Evolutionary conservation across 2,329 filamentous ascomycete genomes (phyloP).

Genomic region (Botryotinia globosa): DNA sequence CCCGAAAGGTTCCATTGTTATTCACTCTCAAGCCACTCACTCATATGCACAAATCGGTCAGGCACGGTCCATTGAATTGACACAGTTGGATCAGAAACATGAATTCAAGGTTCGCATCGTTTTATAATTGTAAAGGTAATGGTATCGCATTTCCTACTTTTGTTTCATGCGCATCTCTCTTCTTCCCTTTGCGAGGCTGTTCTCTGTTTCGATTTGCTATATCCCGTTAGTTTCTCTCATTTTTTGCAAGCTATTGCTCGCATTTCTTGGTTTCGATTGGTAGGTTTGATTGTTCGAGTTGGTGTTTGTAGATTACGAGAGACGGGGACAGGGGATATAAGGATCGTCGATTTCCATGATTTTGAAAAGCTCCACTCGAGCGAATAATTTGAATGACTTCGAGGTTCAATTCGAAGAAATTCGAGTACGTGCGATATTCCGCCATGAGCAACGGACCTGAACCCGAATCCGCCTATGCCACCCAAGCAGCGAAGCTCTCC

Average conservation of each 20-base stretch:
- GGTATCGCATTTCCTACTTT: background rate
- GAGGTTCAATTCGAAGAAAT: slow-evolving; percentile 8
- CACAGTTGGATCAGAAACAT: background rate
- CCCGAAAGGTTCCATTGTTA: background rate
- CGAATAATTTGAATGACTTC: slow-evolving; percentile 13
- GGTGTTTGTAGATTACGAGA: background rate
- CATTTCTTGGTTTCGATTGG: background rate
- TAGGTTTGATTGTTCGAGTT: background rate
- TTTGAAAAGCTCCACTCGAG: slow-evolving; percentile 7
- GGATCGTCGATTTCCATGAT: slow-evolving; percentile 8
- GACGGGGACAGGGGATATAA: background rate
- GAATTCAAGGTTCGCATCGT: background rate
- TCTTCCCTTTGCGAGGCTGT: background rate
- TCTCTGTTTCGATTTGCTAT: background rate
- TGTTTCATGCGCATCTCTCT: background rate
- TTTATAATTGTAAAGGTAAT: background rate
- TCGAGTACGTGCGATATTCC: slow-evolving; percentile 17
- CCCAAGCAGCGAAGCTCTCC: slow-evolving; percentile 59
- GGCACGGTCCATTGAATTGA: background rate
- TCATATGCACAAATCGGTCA: background rate
- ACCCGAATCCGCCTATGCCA: slow-evolving; percentile 44
- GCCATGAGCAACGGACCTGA: slow-evolving; percentile 8
- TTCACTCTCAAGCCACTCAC: background rate
- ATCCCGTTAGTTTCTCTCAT: background rate
- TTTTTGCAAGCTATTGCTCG: background rate